Evolutionary conservation across 1,284 basidiomycete species (phyloP), one percentile per base, ranked within the genome.

Genomic region (Ustilago lituana): DNA sequence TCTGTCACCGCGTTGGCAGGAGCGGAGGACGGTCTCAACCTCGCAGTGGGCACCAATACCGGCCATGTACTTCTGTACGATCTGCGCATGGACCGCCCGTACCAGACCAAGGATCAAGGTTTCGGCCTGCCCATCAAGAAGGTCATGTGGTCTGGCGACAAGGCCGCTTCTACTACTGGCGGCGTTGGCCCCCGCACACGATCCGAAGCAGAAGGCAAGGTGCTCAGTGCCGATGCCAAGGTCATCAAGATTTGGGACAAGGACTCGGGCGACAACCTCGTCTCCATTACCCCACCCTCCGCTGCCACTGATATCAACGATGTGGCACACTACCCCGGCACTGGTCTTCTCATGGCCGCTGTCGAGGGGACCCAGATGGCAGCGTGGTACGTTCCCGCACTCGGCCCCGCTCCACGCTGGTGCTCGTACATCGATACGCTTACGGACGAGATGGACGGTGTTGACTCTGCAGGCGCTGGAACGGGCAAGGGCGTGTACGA

Each of bases 341-440:
- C 78, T 8, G 80, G 80, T 22, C 56, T 82, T 23, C 48, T 82
- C 22, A 69, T 82, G 58, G 73, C 78, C 5, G 77, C 80, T 3
- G 76, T 78, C 11, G 80, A 82, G 41, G 78, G 73, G 4, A 80
- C 79, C 1, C 77, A 80, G 52, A 80, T 79, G 76, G 76, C 72
- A 0, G 79, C 77, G 5, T 82, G 79, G 78, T 98, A 94, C 81
- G 90, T 98, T 38, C 96, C 95, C 15, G 91, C 95, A 73, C 87
- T 99, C 5, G 96, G 96, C 0, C 94, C 94, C 3, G 96, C 96
- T 12, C 95, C 96, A 0, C 88, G 89, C 73, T 99, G 96, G 96
- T 94, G 93, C 46, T 90, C 89, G 79, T 99, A 98, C 89, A 87
- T 99, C 58, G 96, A 99, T 84, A 93, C 92, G 74, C 90, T 98